Evolutionary conservation across 2,329 filamentous ascomycete species (phyloP), one percentile per base, ranked within the genome.

Genomic region (Penicillium verrucosum): DNA sequence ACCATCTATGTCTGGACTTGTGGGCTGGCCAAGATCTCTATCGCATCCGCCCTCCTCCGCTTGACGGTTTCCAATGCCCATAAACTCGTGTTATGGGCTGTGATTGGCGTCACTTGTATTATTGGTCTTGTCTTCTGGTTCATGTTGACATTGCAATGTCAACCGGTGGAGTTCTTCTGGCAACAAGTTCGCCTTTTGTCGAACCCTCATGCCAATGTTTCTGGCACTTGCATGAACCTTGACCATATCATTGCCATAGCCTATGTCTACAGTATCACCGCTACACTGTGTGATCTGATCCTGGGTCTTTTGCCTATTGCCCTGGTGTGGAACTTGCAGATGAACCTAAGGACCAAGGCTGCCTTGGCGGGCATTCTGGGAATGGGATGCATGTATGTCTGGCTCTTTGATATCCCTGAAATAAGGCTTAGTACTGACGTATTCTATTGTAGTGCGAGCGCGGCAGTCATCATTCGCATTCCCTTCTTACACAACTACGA

Each of bases 291-390:
- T 53, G 82, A 85, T 65, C 79, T 82, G 45, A 80, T 78, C 3
- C 67, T 84, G 14, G 75, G 78, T n/a, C 74, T 84, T 45, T 66
- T 85, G 4, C 82, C 82, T 0, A 76, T 81, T 9, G 80, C 81
- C 57, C 72, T 87, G 4, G 76, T 87, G 1, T 81, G 77, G 73
- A 76, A 78, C 27, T 67, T 86, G 29, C 78, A 85, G 54, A 84
- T 87, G 78, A 78, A 78, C 44, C 63, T 60, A 8, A 76, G 73
- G 54, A 80, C 78, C 2, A 86, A 85, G 64, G 32, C 78, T 7
- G 77, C 82, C 2, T 72, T 86, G 23, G 78, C 79, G 10, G 74
- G 76, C 6, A 77, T 87, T 43, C 70, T 87, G 48, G 77, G 77
- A 7, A 78, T 86, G 73, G 86, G 83, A 29, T 83, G 83, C 62